These are phyloP conservation scores for Acanthamoeba quina DNA, from an alignment of 208 protist genomes.

Conservation along the genomic window DNA sequence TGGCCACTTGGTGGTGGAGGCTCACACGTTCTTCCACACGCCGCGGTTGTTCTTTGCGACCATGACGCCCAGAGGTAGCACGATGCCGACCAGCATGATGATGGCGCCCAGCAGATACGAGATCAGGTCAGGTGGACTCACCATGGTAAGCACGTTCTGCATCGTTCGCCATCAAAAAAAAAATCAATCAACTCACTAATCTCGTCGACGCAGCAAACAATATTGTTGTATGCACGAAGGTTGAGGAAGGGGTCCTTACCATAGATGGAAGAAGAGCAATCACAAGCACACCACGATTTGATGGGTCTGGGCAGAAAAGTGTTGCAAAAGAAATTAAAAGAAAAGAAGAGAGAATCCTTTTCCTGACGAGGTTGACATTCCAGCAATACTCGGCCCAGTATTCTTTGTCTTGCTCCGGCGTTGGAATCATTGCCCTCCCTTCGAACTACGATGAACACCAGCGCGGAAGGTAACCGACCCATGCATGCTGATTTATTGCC, in stretches of 20 bases:
- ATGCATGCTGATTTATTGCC: neutral
- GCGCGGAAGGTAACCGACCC: neutral
- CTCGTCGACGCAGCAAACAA: too few species aligned
- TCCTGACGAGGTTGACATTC: neutral
- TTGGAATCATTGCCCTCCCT: too few species aligned
- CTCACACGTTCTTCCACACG: conserved; percentile 57
- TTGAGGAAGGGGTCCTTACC: too few species aligned
- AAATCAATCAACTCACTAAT: too few species aligned
- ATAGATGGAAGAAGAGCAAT: too few species aligned
- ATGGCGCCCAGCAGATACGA: conserved; percentile 48
- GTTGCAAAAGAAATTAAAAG: too few species aligned
- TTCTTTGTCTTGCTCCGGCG: neutral
- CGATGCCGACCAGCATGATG: conserved; percentile 65
- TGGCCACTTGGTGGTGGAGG: too few species aligned
- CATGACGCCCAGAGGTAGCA: conserved; percentile 42
- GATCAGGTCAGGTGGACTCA: neutral
- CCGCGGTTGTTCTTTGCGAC: conserved; percentile 65
- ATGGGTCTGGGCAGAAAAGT: too few species aligned
- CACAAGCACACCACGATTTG: too few species aligned
- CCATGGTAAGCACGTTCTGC: neutral
- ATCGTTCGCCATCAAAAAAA: neutral
- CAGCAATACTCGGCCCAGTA: neutral
- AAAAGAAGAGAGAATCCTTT: too few species aligned
- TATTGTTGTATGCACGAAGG: too few species aligned
- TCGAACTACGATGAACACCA: neutral